phyloP scores from a whole-genome alignment of 1,284 basidiomycete species.

The Moniliella sp. region DNA sequence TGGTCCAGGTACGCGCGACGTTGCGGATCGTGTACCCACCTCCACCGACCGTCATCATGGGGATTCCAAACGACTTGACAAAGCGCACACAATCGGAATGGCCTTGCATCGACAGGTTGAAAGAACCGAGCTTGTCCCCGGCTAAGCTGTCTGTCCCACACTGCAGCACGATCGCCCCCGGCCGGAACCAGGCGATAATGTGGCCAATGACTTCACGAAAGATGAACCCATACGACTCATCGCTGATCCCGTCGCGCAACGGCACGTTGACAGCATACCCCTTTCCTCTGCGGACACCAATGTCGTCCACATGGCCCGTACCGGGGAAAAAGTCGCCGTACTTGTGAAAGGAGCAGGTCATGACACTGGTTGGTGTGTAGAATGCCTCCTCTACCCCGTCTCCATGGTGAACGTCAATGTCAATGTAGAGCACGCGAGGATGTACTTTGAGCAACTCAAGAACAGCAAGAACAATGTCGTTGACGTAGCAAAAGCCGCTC shows the following conservation, averaged over 20 bases:
- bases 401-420: slow-evolving; percentile 93
- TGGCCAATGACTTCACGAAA: slow-evolving; percentile 52
- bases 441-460: slow-evolving; percentile 36
- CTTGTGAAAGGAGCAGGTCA: slow-evolving; percentile 79
- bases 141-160: slow-evolving; percentile 89
- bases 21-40: slow-evolving; percentile 85
- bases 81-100: slow-evolving; percentile 79
- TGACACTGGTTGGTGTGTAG: slow-evolving; percentile 85
- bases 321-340: slow-evolving; percentile 95
- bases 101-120: slow-evolving; percentile 81
- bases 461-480: slow-evolving; percentile 42
- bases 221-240: slow-evolving; percentile 51
- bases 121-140: slow-evolving; percentile 84
- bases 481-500: slow-evolving; percentile 88
- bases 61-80: slow-evolving; percentile 61
- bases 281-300: slow-evolving; percentile 62
- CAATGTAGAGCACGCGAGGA: slow-evolving; percentile 80
- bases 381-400: slow-evolving; percentile 98
- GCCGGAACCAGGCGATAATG: slow-evolving; percentile 72
- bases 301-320: slow-evolving; percentile 48
- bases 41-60: slow-evolving; percentile 74
- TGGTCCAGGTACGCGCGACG: slow-evolving; percentile 82
- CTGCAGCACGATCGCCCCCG: slow-evolving; percentile 72
- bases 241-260: slow-evolving; percentile 74
- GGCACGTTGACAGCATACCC: slow-evolving; percentile 85